phyloP scores from a whole-genome alignment of 2,329 filamentous ascomycete species.

The Orbilia blumenaviensis region DNA sequence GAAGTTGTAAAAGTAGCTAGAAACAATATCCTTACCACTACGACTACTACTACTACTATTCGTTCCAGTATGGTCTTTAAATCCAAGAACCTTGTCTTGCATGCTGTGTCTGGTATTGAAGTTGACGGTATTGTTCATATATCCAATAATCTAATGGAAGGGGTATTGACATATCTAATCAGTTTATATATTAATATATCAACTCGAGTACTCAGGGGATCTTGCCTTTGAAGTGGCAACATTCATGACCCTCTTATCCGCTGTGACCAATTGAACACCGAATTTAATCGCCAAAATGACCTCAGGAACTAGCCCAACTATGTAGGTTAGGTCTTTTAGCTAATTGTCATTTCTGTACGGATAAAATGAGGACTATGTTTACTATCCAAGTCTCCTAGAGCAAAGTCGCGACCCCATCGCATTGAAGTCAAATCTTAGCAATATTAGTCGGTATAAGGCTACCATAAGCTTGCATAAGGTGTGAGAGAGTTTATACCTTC shows the following conservation, averaged over 20 bases:
- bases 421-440: neutral
- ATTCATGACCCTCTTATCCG: too few species aligned
- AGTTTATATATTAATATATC: too few species aligned
- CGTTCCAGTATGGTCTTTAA: too few species aligned
- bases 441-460: neutral
- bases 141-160: conserved; percentile 11
- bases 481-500: neutral
- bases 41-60: too few species aligned
- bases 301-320: neutral
- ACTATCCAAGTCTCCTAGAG: neutral
- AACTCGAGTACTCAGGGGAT: too few species aligned
- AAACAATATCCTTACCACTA: neutral
- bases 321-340: neutral
- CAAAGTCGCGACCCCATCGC: neutral
- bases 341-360: neutral
- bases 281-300: neutral
- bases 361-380: too few species aligned
- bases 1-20: conserved; percentile 7
- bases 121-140: conserved; percentile 12
- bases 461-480: too few species aligned
- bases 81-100: neutral
- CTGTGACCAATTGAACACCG: too few species aligned
- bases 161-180: too few species aligned
- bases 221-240: neutral
- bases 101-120: neutral